Base-by-base conservation (phyloP, 192 early-diverging fungal genomes). In the Linnemannia schmuckeri region DNA sequence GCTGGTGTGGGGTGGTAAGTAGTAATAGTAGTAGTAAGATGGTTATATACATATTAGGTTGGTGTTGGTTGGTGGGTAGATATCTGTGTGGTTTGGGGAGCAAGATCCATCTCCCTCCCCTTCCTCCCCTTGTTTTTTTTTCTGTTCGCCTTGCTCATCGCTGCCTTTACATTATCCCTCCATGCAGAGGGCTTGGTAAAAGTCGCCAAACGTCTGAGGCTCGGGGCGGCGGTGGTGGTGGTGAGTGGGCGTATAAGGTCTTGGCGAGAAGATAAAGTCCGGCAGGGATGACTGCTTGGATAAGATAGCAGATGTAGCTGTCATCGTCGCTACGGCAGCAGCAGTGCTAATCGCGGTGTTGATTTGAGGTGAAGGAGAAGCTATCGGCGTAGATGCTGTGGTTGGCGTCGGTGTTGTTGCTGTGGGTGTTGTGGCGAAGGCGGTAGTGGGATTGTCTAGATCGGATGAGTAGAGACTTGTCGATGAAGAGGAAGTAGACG, bases 201-300 rank as follows among this genome's bases (percentile, higher is more conserved):
- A 77, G 8, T 81, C 84, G 15, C 76, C 79, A 81, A 87, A 81
- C 0, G 84, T 81, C 17, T 79, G 63, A 6, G 83, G 27, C 72
- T 80, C 78, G 30, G 49, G 66, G 33, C 76, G 41, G 13, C 27
- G n/a, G 40, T 44, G 38, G 70, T 37, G 70, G 24, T 27, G 42
- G 30, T 30, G 61, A 0, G 80, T 63, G 17, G 82, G 47, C 4
- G 61, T 69, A 71, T 87, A 87, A 6, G 78, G 72, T 22, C 84
- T 41, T 55, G 84, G 84, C 1, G 84, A 87, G 77, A 87, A 87
- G 63, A 87, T 87, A 42, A 74, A 81, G 35, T 87, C 84, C 2
- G 79, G 71, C 46, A 71, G 20, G 49, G 49, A 52, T 33, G 30
- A n/a, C 54, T 78, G 57, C 68, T 38, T 66, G 38, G 38, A 70